phyloP scores from a whole-genome alignment of 2,329 filamentous ascomycete species.

The Aspergillus piperis region DNA sequence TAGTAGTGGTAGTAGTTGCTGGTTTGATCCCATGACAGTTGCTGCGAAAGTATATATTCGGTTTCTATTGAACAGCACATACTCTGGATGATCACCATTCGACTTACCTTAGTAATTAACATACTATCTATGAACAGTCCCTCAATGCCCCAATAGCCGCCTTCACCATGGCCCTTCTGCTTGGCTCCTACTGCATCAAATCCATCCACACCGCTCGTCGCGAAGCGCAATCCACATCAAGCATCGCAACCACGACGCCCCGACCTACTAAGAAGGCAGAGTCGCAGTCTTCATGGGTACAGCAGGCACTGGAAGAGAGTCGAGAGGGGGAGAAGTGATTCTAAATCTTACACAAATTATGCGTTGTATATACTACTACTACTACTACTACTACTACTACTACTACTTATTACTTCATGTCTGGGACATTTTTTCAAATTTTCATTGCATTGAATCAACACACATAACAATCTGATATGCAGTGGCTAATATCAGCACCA shows the following conservation, averaged over 20 bases:
- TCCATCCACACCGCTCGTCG: slow-evolving; percentile 67
- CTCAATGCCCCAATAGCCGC: slow-evolving; percentile 64
- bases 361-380: not conserved
- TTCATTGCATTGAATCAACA: not conserved
- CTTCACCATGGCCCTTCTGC: slow-evolving; percentile 61
- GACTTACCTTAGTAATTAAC: not conserved
- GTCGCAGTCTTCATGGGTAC: slow-evolving; percentile 31
- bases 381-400: not conserved
- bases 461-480: not conserved
- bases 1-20: not conserved
- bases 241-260: slow-evolving; percentile 20
- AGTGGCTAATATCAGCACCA: not conserved
- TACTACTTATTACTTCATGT: not conserved
- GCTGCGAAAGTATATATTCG: not conserved
- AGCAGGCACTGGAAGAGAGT: slow-evolving; percentile 36
- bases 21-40: not conserved
- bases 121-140: slow-evolving; percentile 40
- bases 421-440: not conserved
- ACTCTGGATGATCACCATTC: too few relatives aligned
- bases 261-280: slow-evolving; percentile 49
- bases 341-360: too few relatives aligned
- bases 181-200: slow-evolving; percentile 63
- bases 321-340: slow-evolving; percentile 16
- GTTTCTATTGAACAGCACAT: too few relatives aligned
- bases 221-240: slow-evolving; percentile 57